Conservation (phyloP, 495 filamentous ascomycete species). For the Oidiodendron maius region DNA sequence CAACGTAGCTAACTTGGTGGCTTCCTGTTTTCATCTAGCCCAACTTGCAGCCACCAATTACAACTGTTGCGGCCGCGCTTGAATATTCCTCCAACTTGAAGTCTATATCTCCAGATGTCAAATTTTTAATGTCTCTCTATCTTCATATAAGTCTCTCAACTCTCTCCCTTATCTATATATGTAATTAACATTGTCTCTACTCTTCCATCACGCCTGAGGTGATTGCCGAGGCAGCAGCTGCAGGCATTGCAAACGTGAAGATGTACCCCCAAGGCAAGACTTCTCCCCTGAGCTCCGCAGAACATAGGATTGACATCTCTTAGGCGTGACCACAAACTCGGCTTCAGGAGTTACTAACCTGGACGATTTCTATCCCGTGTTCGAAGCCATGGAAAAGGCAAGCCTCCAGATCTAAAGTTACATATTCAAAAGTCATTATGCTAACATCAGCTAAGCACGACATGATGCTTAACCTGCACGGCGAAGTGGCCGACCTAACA, state of each 20-base stretch:
- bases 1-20: neutral
- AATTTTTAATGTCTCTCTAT: conserved; percentile 85
- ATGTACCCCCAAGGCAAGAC: conserved; percentile 49
- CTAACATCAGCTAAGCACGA: conserved; percentile 40
- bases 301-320: neutral
- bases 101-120: conserved; percentile 63
- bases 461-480: conserved; percentile 53
- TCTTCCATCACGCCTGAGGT: conserved; percentile 69
- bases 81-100: conserved; percentile 64
- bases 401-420: neutral
- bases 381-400: conserved; percentile 60
- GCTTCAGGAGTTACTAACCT: conserved; percentile 72
- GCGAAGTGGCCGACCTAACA: conserved; percentile 54
- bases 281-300: neutral
- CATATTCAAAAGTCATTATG: neutral
- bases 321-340: conserved; percentile 72
- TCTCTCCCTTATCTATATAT: neutral
- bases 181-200: conserved; percentile 10
- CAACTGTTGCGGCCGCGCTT: conserved; percentile 64
- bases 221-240: conserved; percentile 64
- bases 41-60: conserved; percentile 58
- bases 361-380: conserved; percentile 65
- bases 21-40: conserved; percentile 12
- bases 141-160: conserved; percentile 28
- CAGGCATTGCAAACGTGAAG: conserved; percentile 64